Evolutionary conservation across 805 yeast species (phyloP).

Genomic region (Lipomyces japonicus): DNA sequence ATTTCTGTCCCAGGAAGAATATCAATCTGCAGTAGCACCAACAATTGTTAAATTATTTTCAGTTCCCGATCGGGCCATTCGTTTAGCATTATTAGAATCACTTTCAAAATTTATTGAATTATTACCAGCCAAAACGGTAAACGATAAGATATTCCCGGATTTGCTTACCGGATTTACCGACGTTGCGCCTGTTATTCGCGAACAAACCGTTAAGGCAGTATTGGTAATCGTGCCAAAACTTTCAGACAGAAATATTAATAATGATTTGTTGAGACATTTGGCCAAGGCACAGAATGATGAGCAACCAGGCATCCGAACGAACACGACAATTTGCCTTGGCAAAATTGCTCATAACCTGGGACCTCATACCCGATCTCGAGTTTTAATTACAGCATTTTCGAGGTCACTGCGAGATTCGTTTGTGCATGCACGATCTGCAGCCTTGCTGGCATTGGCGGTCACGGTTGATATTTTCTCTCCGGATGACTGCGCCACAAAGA

Average conservation of each 20-base stretch:
- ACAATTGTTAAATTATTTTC: slow-evolving; percentile 59
- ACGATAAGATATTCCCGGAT: slow-evolving; percentile 62
- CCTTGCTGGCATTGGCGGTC: slow-evolving; percentile 67
- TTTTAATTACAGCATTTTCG: slow-evolving; percentile 80
- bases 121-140: slow-evolving; percentile 58
- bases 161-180: slow-evolving; percentile 82
- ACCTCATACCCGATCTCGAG: slow-evolving; percentile 56
- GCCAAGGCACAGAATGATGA: slow-evolving; percentile 81
- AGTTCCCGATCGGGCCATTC: slow-evolving; percentile 68
- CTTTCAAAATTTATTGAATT: slow-evolving; percentile 53
- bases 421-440: slow-evolving; percentile 68
- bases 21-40: slow-evolving; percentile 51
- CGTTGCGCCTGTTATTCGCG: slow-evolving; percentile 73
- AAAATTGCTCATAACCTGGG: slow-evolving; percentile 60
- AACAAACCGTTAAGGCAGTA: slow-evolving; percentile 69
- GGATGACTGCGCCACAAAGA: slow-evolving; percentile 71
- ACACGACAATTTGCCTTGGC: slow-evolving; percentile 66
- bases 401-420: slow-evolving; percentile 78
- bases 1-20: slow-evolving; percentile 37
- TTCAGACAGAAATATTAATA: slow-evolving; percentile 76
- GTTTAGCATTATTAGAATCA: slow-evolving; percentile 65
- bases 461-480: slow-evolving; percentile 65
- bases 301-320: slow-evolving; percentile 70
- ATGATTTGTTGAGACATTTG: slow-evolving; percentile 71
- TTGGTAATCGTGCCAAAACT: slow-evolving; percentile 46